Conservation (phyloP, 2,329 filamentous ascomycete species). For the Penicillium hesseltinei region DNA sequence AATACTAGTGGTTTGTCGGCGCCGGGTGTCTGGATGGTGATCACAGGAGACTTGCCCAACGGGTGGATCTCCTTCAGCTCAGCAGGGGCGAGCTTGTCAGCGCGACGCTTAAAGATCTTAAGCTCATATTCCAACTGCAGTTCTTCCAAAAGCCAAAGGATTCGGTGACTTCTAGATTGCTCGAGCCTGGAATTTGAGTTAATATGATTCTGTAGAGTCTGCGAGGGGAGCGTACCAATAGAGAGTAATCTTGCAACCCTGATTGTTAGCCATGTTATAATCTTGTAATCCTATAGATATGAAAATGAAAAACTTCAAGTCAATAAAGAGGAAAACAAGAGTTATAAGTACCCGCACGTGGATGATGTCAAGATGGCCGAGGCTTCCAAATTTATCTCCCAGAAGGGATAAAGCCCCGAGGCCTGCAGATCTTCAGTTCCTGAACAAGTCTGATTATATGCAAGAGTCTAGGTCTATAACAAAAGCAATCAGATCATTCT, state of each 20-base stretch:
- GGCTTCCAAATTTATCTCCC: background rate
- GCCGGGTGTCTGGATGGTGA: conserved; percentile 59
- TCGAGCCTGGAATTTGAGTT: conserved; percentile 63
- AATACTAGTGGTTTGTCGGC: conserved; percentile 58
- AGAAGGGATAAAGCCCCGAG: background rate
- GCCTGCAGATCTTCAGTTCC: background rate
- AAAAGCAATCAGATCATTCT: background rate
- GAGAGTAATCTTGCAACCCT: conserved; percentile 57
- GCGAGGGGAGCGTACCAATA: conserved; percentile 54
- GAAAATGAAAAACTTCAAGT: background rate
- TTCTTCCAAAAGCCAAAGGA: conserved; percentile 83
- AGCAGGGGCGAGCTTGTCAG: conserved; percentile 67
- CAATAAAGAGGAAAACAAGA: background rate
- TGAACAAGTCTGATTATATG: background rate
- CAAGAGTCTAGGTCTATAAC: background rate
- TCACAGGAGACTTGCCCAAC: conserved; percentile 80
- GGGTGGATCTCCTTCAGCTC: conserved; percentile 77
- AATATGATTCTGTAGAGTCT: background rate
- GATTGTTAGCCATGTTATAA: conserved; percentile 19
- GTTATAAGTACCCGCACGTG: background rate
- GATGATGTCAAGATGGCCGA: conserved; percentile 9
- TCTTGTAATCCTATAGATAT: background rate
- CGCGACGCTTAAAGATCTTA: conserved; percentile 69
- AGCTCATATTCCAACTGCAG: conserved; percentile 76
- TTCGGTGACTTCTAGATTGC: conserved; percentile 75